Base-by-base conservation (phyloP, 129 eudicot species). In the Saussurea involucrata region DNA sequence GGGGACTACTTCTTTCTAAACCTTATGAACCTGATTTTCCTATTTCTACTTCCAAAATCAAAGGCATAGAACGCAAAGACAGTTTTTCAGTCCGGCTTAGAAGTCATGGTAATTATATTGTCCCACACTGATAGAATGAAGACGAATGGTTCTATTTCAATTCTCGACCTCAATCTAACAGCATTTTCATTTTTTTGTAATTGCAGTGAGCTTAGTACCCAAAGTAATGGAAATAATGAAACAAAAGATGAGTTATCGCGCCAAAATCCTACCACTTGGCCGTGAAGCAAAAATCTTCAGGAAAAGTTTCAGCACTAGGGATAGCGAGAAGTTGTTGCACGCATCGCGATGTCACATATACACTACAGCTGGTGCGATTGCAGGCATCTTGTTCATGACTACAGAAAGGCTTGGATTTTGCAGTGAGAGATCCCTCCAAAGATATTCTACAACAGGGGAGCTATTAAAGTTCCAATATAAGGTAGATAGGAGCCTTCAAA, bases 331-430 rank as follows among this genome's bases (percentile, higher is more conserved):
- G 77, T 46, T 86, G 84, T 49, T 79, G 44, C 80, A 82, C 21
- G 77, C 86, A 67, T 79, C 78, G 40, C 76, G 76, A 15, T 86
- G 86, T 66, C 60, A 70, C 78, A 31, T 86, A 53, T 82, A 81
- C 71, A 86, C 89, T 2, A 82, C 86, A 24, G 86, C 85, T 11
- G 86, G 87, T 24, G 77, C 87, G 7, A 82, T 86, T 28, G 49
- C 71, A 31, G 89, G 87, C 24, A 74, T 63, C n/a, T 77, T 86
- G 10, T 86, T 76, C 40, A 64, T 86, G 33, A 79, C 89, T 25
- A 86, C 67, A 2, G 69, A 82, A 70, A 79, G 83, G 57, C 71
- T 86, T 21, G 82, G 77, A 61, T 86, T 82, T 36, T 82, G 84
- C 82, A 86, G 86, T 76, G 75, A 82, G 37, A 82, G 65, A 46